Conservation (phyloP, 1,284 basidiomycete genomes). For the Mycosarcoma mackinlayi region DNA sequence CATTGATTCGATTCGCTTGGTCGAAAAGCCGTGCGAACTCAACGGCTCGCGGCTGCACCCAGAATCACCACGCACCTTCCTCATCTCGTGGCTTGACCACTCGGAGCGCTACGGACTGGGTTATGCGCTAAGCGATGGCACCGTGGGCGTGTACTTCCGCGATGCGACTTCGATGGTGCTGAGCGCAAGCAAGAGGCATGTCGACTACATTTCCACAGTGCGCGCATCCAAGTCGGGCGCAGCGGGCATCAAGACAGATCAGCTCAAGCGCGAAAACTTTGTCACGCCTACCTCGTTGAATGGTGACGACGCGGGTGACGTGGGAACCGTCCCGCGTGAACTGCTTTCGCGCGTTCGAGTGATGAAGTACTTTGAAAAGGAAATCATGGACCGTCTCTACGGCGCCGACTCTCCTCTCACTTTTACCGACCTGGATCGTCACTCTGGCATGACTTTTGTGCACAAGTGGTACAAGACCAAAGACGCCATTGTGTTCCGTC, state of each 20-base stretch:
- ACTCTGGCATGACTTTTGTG: conserved; percentile 90
- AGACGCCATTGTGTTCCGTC: conserved; percentile 93
- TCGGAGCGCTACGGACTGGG: conserved; percentile 99
- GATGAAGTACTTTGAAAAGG: conserved; percentile 63
- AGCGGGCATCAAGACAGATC: conserved; percentile 39
- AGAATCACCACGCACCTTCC: conserved; percentile 83
- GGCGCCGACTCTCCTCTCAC: conserved; percentile 79
- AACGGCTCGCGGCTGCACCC: conserved; percentile 70
- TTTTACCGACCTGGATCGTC: conserved; percentile 81
- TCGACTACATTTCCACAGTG: conserved; percentile 60
- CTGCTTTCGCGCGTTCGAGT: conserved; percentile 57
- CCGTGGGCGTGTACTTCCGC: conserved; percentile 94
- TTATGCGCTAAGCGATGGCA: conserved; percentile 92
- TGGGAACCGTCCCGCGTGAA: conserved; percentile 36
- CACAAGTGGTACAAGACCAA: conserved; percentile 96
- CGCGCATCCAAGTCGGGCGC: conserved; percentile 11
- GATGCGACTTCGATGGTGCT: conserved; percentile 88
- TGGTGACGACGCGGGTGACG: too few species aligned
- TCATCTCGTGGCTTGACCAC: conserved; percentile 97
- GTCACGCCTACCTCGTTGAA: conserved; percentile 12
- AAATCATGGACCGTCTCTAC: conserved; percentile 66
- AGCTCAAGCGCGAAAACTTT: conserved; percentile 58
- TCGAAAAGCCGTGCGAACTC: conserved; percentile 54
- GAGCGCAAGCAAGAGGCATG: conserved; percentile 81
- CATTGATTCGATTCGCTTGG: conserved; percentile 21